A percentile compares a stretch with the other conserved stretches of the same genome.
Conservation (phyloP, 441 rosid genomes). For the Euphorbia schlechtendalii region DNA sequence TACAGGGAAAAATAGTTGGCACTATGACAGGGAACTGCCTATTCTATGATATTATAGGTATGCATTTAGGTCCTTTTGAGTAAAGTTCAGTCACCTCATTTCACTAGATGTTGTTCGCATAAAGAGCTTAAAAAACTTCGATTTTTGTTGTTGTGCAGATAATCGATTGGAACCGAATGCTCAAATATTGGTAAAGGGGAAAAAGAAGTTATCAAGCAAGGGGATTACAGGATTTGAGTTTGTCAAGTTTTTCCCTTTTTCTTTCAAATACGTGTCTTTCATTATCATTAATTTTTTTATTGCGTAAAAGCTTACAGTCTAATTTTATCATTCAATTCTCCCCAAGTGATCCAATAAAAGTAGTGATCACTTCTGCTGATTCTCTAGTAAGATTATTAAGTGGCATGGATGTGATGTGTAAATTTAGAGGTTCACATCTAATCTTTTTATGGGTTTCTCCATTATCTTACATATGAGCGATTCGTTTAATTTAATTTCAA, state of each 20-base stretch:
- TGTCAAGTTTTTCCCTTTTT: constrained; percentile 11
- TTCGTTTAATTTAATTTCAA: not conserved
- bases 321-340: constrained; percentile 47
- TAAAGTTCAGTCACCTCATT: not conserved
- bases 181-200: constrained; percentile 53
- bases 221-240: constrained; percentile 89
- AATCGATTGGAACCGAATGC: constrained; percentile 68
- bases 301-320: constrained; percentile 12
- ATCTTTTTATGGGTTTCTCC: constrained; percentile 15
- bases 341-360: constrained; percentile 64
- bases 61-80: constrained; percentile 9
- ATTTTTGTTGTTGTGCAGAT: constrained; percentile 33
- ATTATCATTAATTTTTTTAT: not conserved
- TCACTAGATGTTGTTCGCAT: too few species aligned
- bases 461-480: not conserved
- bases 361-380: constrained; percentile 87
- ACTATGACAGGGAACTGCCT: constrained; percentile 65
- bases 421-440: constrained; percentile 58
- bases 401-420: constrained; percentile 61
- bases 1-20: constrained; percentile 81
- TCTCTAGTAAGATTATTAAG: constrained; percentile 71
- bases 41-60: constrained; percentile 72
- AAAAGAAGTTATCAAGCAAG: constrained; percentile 70
- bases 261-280: constrained; percentile 2
- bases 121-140: not conserved